Evolutionary conservation across 2,329 filamentous ascomycete species (phyloP), one percentile per base, ranked within the genome.

Genomic region (Trichoderma sp.): DNA sequence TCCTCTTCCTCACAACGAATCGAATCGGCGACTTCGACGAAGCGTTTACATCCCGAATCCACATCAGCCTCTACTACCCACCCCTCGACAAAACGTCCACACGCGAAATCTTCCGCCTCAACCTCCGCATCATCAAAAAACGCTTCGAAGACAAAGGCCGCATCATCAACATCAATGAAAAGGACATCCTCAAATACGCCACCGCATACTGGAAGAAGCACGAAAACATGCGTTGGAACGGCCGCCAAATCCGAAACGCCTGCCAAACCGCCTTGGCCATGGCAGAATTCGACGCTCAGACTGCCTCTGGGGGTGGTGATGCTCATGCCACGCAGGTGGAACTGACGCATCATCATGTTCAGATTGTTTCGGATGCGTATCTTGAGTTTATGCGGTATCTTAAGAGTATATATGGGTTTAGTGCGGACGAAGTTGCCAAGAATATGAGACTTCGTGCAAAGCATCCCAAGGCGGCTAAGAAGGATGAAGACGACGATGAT

Each of bases 1-100:
- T 82, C 23, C 69, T 82, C 1, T 78, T 82, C 43, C 74, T 82
- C 3, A 82, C 80, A 0, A 78, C 78, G 13, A 82, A 82, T 63
- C 78, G 80, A 3, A 78, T 82, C 1, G 77, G 74, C 3, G 77
- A 76, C 1, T 80, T 82, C 13, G 81, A 82, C 69, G 79, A 79
- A 64, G 80, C 79, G 3, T 81, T 82, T 74, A 79, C 80, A 66
- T 81, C 79, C 2, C 77, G 80, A 6, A 81, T 81, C 62, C 77
- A 81, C 47, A 72, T 82, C 12, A 74, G 78, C 5, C 74, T 82
- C 3, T 77, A 79, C 59, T 82, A 82, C 71, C 66, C 66, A 3
- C 53, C 53, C 7, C 65, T 68, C 36, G 53, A 71, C n/a, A 30
- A 34, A 15, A n/a, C 17, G 1, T 57, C 62, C 8, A 65, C 61